Evolutionary conservation across 352 stramenopile species (phyloP), one percentile per base, ranked within the genome.

Genomic region (Phytophthora niederhauseri): DNA sequence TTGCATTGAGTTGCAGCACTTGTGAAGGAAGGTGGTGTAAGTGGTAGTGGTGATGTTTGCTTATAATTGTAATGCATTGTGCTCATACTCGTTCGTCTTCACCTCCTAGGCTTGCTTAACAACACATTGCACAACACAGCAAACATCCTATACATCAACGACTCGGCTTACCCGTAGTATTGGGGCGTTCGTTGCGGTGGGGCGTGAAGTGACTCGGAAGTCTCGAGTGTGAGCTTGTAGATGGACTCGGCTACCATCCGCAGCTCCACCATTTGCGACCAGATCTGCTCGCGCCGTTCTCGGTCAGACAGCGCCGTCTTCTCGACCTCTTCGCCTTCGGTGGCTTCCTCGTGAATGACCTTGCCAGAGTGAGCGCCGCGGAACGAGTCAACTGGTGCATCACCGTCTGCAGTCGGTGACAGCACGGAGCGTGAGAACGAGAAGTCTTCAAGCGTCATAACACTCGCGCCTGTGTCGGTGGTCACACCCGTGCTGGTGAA

Each of bases 231-330:
- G 48, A 80, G 71, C 30, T 84, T 73, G 72, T 81, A 87, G 38
- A 84, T 80, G 53, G 74, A 80, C 52, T 87, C 72, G 22, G 74
- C 76, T 14, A 82, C 72, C 60, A 73, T 77, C 17, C 75, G 69
- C 43, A 85, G 55, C 57, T 82, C 75, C 36, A 81, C 77, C 74
- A 87, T 85, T 53, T 84, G 78, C 48, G 72, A 79, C 68, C 72
- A 76, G 31, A 76, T 79, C 19, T 74, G 72, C 38, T 79, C 72
- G 11, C 64, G 72, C 4, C 70, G 59, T 19, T 77, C 60, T 15
- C 50, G 57, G 31, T 75, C 68, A 3, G 68, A 76, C 26, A 73
- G 64, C 36, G 46, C 24, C 49, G 54, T 15, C 11, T 57, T 62
- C 43, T 59, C 52, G 20, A 28, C 49, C 3, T 57, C 34, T 5